Evolutionary conservation across 306 rosid species (phyloP).

Genomic region (Malus orientalis): DNA sequence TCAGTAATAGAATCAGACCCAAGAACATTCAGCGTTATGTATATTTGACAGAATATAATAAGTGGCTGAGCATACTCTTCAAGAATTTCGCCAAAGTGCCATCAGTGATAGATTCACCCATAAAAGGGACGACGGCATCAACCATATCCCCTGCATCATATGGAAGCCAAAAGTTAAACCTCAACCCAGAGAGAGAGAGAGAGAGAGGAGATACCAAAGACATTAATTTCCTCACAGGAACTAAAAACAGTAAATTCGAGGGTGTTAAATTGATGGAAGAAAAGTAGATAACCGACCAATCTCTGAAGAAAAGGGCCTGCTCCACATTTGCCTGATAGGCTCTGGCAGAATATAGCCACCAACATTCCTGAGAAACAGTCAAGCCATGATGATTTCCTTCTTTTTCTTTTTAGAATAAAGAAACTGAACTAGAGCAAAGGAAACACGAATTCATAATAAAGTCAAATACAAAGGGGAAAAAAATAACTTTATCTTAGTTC

Average conservation of each 20-base stretch:
- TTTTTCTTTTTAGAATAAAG: neutral
- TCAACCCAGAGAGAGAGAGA: neutral
- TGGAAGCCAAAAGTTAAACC: constrained; percentile 13
- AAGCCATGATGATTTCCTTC: neutral
- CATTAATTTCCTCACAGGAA: neutral
- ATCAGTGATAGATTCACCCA: constrained; percentile 79
- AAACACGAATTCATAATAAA: neutral
- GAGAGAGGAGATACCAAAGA: neutral
- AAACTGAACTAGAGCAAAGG: neutral
- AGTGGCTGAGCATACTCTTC: constrained; percentile 47
- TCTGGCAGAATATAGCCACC: constrained; percentile 14
- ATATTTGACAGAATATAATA: neutral
- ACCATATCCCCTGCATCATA: constrained; percentile 51
- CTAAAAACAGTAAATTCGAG: neutral
- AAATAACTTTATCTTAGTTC: neutral
- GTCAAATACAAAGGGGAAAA: neutral
- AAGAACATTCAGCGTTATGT: neutral
- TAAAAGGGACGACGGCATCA: constrained; percentile 70
- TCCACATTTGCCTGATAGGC: constrained; percentile 35
- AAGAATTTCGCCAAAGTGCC: constrained; percentile 69
- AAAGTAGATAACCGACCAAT: constrained; percentile 39
- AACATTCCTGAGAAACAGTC: constrained; percentile 39
- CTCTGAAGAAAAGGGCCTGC: constrained; percentile 67
- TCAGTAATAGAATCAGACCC: constrained; percentile 1
- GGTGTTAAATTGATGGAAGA: neutral